Percentiles rank a stretch among this genome's conserved stretches.
phyloP scores from a whole-genome alignment of 2,329 filamentous ascomycete species.

The Arachnopeziza araneosa region DNA sequence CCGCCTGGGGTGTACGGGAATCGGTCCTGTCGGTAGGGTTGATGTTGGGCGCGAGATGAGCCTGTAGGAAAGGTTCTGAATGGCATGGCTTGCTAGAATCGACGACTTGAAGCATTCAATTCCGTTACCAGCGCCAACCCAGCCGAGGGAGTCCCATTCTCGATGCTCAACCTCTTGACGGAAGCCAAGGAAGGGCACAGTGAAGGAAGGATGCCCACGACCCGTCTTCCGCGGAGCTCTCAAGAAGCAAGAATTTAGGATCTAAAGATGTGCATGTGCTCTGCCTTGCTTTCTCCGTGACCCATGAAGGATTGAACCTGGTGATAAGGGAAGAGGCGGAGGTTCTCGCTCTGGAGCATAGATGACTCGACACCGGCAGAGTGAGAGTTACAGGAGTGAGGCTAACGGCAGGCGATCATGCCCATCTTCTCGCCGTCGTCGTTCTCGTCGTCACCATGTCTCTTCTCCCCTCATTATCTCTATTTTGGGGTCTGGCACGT shows the following conservation, averaged over 20 bases:
- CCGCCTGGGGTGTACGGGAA: not conserved
- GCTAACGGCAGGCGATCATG: not conserved
- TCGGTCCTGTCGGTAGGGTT: not conserved
- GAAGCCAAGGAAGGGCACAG: no score
- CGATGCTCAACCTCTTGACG: no score
- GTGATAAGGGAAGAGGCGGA: no score
- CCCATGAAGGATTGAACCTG: no score
- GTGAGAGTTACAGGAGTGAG: not conserved
- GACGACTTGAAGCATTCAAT: not conserved
- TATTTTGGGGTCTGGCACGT: not conserved
- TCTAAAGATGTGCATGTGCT: no score
- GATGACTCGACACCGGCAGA: not conserved
- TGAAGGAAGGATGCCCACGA: not conserved
- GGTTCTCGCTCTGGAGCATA: no score
- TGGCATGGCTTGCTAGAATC: not conserved
- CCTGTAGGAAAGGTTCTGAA: not conserved
- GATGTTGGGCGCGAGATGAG: not conserved
- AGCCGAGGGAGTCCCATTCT: no score
- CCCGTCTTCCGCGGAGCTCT: not conserved
- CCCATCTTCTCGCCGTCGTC: not conserved
- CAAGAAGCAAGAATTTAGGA: not conserved
- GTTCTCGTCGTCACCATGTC: not conserved
- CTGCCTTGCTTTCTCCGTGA: no score
- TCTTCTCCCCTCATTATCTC: not conserved
- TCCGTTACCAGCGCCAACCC: not conserved